These are phyloP conservation scores for Calonectria hawksworthii DNA, from an alignment of 2,329 filamentous ascomycete genomes.

Conservation along the genomic window DNA sequence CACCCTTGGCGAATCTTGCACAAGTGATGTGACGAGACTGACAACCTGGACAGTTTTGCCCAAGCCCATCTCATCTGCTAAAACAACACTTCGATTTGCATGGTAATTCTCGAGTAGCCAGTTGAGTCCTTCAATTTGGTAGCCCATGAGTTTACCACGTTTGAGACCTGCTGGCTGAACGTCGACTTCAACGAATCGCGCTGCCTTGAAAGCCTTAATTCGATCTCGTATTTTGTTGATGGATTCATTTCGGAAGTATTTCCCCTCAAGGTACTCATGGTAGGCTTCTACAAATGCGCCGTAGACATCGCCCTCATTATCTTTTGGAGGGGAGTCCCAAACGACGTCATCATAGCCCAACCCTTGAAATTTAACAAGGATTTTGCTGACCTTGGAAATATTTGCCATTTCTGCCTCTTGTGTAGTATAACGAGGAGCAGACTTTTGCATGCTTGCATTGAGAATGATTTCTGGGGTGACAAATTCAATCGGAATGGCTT, in stretches of 20 bases:
- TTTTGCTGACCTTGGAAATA: conserved; percentile 79
- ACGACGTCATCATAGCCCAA: conserved; percentile 91
- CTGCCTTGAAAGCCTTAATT: conserved; percentile 75
- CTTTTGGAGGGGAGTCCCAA: conserved; percentile 85
- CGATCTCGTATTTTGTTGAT: conserved; percentile 75
- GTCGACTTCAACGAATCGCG: conserved; percentile 78
- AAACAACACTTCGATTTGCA: conserved; percentile 84
- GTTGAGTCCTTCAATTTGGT: conserved; percentile 93
- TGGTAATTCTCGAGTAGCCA: conserved; percentile 96
- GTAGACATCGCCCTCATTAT: conserved; percentile 77
- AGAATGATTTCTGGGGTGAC: conserved; percentile 92
- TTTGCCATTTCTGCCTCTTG: conserved; percentile 80
- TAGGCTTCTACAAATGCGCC: conserved; percentile 87
- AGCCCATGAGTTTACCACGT: conserved; percentile 89
- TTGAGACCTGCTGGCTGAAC: conserved; percentile 81
- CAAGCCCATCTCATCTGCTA: conserved; percentile 98
- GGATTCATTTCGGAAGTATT: conserved; percentile 73
- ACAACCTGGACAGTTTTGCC: conserved; percentile 98
- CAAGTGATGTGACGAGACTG: conserved; percentile 81
- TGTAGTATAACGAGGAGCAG: conserved; percentile 65
- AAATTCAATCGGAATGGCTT: conserved; percentile 90
- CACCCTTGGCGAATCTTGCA: conserved; percentile 72
- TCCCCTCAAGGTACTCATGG: conserved; percentile 85
- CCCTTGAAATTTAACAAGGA: conserved; percentile 92
- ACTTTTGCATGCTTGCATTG: conserved; percentile 72